Percentiles rank a stretch among this genome's conserved stretches.
Conservation (phyloP, 331 rosid genomes). For the Telfairia occidentalis region DNA sequence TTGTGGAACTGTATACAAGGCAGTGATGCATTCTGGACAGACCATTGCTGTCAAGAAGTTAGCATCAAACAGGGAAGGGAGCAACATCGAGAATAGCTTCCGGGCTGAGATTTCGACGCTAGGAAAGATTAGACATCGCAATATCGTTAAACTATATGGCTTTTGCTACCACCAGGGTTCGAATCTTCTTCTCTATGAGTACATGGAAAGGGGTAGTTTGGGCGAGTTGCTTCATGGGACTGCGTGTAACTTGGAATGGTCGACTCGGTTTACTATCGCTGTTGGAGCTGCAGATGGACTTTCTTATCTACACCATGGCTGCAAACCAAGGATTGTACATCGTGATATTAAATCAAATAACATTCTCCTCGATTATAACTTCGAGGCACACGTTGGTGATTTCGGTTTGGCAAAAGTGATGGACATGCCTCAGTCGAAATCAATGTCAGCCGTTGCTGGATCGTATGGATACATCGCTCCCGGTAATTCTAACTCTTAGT, state of each 20-base stretch:
- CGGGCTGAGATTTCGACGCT: constrained; percentile 81
- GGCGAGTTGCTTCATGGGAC: constrained; percentile 77
- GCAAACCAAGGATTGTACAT: constrained; percentile 87
- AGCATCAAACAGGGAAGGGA: constrained; percentile 79
- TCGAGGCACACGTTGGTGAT: constrained; percentile 98
- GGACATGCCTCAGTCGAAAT: constrained; percentile 93
- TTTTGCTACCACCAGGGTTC: constrained; percentile 81
- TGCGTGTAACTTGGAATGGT: constrained; percentile 60
- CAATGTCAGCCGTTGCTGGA: constrained; percentile 99
- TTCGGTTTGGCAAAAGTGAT: constrained; percentile 96
- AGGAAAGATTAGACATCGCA: constrained; percentile 86
- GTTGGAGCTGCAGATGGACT: constrained; percentile 97
- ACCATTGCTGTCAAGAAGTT: constrained; percentile 82
- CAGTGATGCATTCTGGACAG: constrained; percentile 60
- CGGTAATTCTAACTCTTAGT: constrained; percentile 35
- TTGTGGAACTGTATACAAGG: constrained; percentile 91
- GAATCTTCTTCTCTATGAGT: constrained; percentile 79
- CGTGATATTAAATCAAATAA: constrained; percentile 94
- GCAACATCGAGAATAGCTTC: constrained; percentile 70
- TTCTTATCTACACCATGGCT: constrained; percentile 88
- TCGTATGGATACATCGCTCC: constrained; percentile 98
- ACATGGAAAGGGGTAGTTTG: constrained; percentile 90
- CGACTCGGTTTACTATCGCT: constrained; percentile 68
- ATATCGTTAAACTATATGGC: constrained; percentile 79
- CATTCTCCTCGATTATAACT: constrained; percentile 73